These are phyloP conservation scores for Centella asiatica DNA, from an alignment of 129 eudicot genomes.

Conservation along the genomic window DNA sequence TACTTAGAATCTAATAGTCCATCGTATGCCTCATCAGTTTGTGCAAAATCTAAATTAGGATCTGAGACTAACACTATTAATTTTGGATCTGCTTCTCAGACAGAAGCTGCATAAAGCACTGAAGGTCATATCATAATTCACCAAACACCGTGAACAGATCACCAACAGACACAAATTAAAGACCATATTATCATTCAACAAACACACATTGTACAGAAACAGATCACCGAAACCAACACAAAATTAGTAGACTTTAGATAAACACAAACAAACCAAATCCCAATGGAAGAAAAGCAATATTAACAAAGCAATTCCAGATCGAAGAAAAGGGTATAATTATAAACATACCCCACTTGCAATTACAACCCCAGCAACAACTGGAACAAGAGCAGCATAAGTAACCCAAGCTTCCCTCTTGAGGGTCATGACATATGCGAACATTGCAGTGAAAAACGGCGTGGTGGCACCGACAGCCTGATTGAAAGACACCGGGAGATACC, in stretches of 20 bases:
- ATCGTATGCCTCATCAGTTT: no score
- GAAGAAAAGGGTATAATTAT: not conserved
- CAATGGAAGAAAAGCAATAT: not conserved
- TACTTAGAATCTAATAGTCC: no score
- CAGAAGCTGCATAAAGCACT: not conserved
- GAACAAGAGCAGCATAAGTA: slow-evolving; percentile 46
- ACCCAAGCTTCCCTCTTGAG: slow-evolving; percentile 42
- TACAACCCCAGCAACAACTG: slow-evolving; percentile 55
- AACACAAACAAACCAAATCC: not conserved
- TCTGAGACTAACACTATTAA: not conserved
- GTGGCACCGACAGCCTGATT: slow-evolving; percentile 56
- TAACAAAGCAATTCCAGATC: not conserved
- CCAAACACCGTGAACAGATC: not conserved
- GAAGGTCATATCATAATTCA: not conserved
- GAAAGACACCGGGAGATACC: slow-evolving; percentile 12
- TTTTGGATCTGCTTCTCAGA: no score
- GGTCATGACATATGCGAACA: slow-evolving; percentile 52
- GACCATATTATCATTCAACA: not conserved
- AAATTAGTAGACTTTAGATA: no score
- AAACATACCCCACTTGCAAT: slow-evolving; percentile 58
- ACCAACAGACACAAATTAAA: not conserved
- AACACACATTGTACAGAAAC: no score
- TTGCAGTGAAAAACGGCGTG: slow-evolving; percentile 52
- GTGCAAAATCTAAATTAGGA: no score
- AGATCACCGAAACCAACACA: not conserved